Evolutionary conservation across 176 grass and related monocot genomes (phyloP).

Genomic region (Secale cereale): DNA sequence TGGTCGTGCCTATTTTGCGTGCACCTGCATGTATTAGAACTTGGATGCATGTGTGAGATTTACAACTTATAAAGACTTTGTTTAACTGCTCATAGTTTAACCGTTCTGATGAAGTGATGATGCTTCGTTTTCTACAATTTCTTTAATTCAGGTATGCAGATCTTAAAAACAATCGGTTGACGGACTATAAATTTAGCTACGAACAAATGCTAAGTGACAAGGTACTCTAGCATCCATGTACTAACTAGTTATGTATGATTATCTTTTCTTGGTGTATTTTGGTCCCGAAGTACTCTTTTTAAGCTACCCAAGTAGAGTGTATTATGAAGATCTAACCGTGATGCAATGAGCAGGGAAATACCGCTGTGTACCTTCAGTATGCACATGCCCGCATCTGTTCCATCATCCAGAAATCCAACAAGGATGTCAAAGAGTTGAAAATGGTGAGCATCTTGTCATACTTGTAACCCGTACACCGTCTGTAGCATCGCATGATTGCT

Average conservation of each 20-base stretch:
- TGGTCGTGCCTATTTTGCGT: background rate
- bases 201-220: constrained; percentile 78
- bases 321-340: background rate
- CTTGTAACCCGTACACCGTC: background rate
- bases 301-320: background rate
- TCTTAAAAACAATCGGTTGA: constrained; percentile 77
- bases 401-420: constrained; percentile 86
- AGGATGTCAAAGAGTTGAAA: constrained; percentile 71
- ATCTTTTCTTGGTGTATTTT: background rate
- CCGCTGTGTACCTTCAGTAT: constrained; percentile 13
- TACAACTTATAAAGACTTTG: background rate
- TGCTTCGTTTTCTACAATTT: background rate
- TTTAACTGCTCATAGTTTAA: background rate
- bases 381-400: constrained; percentile 57
- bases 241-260: background rate
- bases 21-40: background rate
- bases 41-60: background rate
- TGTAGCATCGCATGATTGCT: background rate
- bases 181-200: constrained; percentile 66
- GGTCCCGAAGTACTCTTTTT: background rate
- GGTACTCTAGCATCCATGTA: constrained; percentile 30
- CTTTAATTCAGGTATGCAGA: constrained; percentile 60
- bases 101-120: background rate
- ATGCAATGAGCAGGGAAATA: background rate
- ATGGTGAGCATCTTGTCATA: constrained; percentile 6